These are phyloP conservation scores for Pichia pseudocactophila DNA, from an alignment of 805 yeast genomes.

Conservation along the genomic window DNA sequence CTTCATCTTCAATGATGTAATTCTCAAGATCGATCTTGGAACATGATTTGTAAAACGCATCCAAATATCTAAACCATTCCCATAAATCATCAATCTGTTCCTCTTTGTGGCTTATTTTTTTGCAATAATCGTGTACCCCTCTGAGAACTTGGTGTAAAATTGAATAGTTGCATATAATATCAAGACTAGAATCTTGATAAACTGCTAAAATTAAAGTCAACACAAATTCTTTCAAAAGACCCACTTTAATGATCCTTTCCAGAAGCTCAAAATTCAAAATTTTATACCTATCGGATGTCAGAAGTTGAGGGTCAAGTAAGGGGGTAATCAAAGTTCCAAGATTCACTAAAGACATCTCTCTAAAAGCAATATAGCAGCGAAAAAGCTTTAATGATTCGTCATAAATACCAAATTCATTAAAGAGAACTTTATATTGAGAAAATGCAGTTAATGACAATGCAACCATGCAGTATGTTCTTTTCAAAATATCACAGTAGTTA, in stretches of 20 bases:
- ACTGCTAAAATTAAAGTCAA: constrained; percentile 22
- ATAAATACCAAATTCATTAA: constrained; percentile 21
- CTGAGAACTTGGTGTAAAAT: constrained; percentile 21
- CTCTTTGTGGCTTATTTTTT: constrained; percentile 11
- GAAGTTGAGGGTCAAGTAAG: constrained; percentile 7
- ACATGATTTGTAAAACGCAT: constrained; percentile 38
- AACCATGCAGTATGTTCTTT: constrained; percentile 20
- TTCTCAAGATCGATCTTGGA: constrained; percentile 40
- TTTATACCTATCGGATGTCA: constrained; percentile 1
- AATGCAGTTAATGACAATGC: constrained; percentile 22
- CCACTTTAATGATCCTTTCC: constrained; percentile 16
- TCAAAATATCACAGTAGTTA: constrained; percentile 15
- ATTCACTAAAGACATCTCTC: constrained; percentile 20
- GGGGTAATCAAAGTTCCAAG: constrained; percentile 16
- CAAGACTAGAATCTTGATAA: constrained; percentile 24
- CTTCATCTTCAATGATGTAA: constrained; percentile 34
- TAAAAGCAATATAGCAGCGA: constrained; percentile 19
- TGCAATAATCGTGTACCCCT: constrained; percentile 15
- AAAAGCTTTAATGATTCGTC: constrained; percentile 19
- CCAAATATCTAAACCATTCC: constrained; percentile 27
- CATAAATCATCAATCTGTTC: constrained; percentile 16
- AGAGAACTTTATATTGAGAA: constrained; percentile 18
- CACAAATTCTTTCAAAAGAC: constrained; percentile 20
- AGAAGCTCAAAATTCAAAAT: constrained; percentile 12
- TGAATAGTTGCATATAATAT: constrained; percentile 22